Percentiles rank a stretch among this genome's conserved stretches.
These are phyloP conservation scores for Kazachstania kunashirensis DNA, from an alignment of 805 yeast genomes.

Conservation along the genomic window DNA sequence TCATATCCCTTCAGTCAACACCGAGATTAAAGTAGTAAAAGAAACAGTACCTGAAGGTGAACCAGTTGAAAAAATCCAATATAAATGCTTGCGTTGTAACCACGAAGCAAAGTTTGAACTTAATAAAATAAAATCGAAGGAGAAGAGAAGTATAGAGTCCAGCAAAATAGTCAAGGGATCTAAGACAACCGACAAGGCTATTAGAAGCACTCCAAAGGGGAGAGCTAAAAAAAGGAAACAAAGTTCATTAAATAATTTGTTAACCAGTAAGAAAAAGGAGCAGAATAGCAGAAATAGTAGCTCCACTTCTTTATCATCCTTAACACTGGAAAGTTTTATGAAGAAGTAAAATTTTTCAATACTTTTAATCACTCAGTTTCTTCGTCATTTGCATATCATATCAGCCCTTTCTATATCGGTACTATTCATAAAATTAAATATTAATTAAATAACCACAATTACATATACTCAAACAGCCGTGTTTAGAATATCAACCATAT, in stretches of 20 bases:
- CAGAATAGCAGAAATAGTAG: conserved; percentile 26
- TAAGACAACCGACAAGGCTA: neutral
- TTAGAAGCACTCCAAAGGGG: conserved; percentile 27
- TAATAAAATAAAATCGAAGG: neutral
- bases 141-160: too few species aligned
- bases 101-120: conserved; percentile 9
- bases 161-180: neutral
- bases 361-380: neutral
- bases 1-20: conserved; percentile 25
- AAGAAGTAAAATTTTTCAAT: conserved; percentile 10
- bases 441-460: neutral
- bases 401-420: too few species aligned
- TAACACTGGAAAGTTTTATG: conserved; percentile 45
- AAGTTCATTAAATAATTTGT: conserved; percentile 34
- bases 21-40: neutral
- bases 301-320: conserved; percentile 23
- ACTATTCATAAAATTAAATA: too few species aligned
- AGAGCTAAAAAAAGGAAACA: conserved; percentile 40
- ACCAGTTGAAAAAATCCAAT: conserved; percentile 9
- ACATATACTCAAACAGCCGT: neutral
- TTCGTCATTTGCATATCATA: too few species aligned
- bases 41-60: conserved; percentile 4
- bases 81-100: conserved; percentile 26
- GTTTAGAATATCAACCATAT: conserved; percentile 2
- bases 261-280: conserved; percentile 33